Evolutionary conservation across 371 early-diverging fungal genomes (phyloP), one percentile per base, ranked within the genome.

Genomic region (Rhizopus arrhizus): DNA sequence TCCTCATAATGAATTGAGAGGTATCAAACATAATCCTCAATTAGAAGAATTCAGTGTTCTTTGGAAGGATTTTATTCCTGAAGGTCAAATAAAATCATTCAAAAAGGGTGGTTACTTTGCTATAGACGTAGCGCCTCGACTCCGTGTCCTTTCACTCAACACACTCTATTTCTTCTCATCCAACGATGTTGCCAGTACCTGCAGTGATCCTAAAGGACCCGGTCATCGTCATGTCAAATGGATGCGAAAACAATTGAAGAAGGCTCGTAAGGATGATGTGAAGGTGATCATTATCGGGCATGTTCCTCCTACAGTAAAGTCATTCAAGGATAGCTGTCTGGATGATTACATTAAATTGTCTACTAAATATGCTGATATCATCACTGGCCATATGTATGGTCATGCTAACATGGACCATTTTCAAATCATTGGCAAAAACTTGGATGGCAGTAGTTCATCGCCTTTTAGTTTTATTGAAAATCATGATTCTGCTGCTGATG

Each of bases 331-430:
- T 40, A 68, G 79, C 7, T 91, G 92, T 58, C 80, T 79, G 53
- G 73, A 69, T 12, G 71, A 73, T 10, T 91, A 89, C 58, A 77
- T 81, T 13, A 70, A 73, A 54, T 64, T 87, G 12, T 81, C 89
- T 15, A 74, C 78, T 9, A 68, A 76, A 59, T 81, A 66, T 70
- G 68, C 79, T 64, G 84, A 86, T 53, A 57, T 77, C 5, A 87
- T 91, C 47, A 77, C 78, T 28, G 87, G 84, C 8, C 89, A 89
- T 68, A 70, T 91, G 63, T 89, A 77, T 63, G 92, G 92, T 4
- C 92, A 91, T 67, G 77, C 84, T 64, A 91, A 91, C 67, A 83
- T 85, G 68, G 92, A 91, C 60, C 82, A 86, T 56, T 87, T 90
- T 59, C 73, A 79, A 51, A 76, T 86, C 53, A 55, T 89, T n/a